A percentile compares a stretch with the other conserved stretches of the same genome.
Evolutionary conservation across 2,329 filamentous ascomycete species (phyloP).

Genomic region (Aspergillus thermomutatus): DNA sequence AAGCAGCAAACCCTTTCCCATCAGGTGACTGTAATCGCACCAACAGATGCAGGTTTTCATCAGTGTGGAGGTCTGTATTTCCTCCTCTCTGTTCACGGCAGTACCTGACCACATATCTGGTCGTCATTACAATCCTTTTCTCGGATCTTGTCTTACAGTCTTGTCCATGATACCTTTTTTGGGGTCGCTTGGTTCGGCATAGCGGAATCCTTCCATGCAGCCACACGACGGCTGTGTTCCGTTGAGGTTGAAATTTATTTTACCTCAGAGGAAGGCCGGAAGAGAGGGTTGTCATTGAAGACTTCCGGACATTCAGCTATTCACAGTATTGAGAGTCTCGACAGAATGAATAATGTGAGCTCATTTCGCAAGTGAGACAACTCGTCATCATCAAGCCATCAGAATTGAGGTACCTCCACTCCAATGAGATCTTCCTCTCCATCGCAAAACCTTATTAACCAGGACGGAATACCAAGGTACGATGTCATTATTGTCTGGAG

Average conservation of each 20-base stretch:
- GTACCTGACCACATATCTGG: neutral
- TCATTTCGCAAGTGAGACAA: neutral
- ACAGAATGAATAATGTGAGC: neutral
- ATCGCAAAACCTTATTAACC: no score
- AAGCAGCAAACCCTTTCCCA: conserved; percentile 4
- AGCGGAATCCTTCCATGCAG: neutral
- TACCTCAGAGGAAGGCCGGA: neutral
- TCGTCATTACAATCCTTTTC: neutral
- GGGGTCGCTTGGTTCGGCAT: neutral
- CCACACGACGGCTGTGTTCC: neutral
- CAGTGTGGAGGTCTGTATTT: conserved; percentile 4
- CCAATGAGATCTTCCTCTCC: no score
- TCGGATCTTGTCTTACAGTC: conserved; percentile 1
- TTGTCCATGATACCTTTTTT: neutral
- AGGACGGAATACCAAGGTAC: no score
- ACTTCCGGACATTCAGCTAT: neutral
- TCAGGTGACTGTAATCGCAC: conserved; percentile 9
- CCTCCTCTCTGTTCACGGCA: neutral
- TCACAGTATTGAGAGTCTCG: neutral
- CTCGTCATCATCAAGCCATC: no score
- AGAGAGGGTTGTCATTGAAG: neutral
- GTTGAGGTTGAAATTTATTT: neutral
- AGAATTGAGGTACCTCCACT: no score
- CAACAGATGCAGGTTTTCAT: conserved; percentile 1
- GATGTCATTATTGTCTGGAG: neutral